These are phyloP conservation scores for Diaporthe helianthi DNA, from an alignment of 2,329 filamentous ascomycete genomes.

Conservation along the genomic window DNA sequence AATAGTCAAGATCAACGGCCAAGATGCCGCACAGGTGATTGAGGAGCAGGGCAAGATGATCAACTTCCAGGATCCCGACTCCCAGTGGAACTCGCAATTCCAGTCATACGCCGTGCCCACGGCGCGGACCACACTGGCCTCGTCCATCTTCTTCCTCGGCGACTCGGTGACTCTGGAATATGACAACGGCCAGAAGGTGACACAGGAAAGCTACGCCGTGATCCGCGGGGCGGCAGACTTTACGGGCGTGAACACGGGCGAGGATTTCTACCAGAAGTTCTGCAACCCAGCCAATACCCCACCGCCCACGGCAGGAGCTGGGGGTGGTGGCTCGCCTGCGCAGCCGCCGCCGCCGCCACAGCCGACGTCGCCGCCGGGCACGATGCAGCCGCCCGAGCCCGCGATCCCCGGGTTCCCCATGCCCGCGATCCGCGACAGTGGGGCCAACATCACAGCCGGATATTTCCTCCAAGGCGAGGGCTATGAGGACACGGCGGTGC, in stretches of 20 bases:
- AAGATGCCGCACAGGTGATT: constrained; percentile 57
- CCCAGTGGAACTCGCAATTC: constrained; percentile 53
- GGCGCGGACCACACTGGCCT: constrained; percentile 37
- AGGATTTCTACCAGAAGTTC: constrained; percentile 47
- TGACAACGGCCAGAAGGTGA: constrained; percentile 43
- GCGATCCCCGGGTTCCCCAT: constrained; percentile 41
- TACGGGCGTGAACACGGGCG: constrained; percentile 42
- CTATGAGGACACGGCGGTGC: constrained; percentile 45
- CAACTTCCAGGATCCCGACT: constrained; percentile 62
- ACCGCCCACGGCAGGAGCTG: constrained; percentile 30
- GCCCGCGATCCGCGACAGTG: constrained; percentile 42
- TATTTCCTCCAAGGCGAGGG: constrained; percentile 47
- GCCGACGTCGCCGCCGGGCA: constrained; percentile 27
- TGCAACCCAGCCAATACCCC: constrained; percentile 40
- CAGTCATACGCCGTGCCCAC: constrained; percentile 40
- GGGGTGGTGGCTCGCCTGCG: not conserved
- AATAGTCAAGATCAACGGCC: constrained; percentile 63
- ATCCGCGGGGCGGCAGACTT: constrained; percentile 42
- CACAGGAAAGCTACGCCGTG: constrained; percentile 40
- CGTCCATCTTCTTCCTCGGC: constrained; percentile 41
- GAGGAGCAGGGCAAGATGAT: constrained; percentile 54
- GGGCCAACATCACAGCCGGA: constrained; percentile 42
- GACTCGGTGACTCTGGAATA: constrained; percentile 44
- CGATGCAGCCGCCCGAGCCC: constrained; percentile 28
- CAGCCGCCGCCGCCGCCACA: not conserved